Conservation (phyloP, 116 monocot genomes). For the Thalassia testudinum region DNA sequence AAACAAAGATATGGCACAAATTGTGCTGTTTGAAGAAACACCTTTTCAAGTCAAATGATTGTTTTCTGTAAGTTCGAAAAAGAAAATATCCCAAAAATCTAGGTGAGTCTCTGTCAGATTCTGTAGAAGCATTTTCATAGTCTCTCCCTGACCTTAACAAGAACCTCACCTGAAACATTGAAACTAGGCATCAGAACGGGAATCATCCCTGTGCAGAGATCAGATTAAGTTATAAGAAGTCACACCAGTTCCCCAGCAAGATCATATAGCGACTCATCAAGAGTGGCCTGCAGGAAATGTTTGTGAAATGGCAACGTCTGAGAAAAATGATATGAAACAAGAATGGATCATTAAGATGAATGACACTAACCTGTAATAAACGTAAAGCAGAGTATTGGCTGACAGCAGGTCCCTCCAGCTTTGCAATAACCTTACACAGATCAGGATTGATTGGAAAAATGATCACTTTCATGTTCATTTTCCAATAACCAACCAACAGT, state of each 20-base stretch:
- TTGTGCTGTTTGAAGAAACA: not conserved
- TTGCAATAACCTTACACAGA: conserved; percentile 84
- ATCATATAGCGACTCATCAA: conserved; percentile 94
- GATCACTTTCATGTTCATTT: too few species aligned
- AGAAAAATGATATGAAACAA: not conserved
- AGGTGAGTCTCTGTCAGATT: conserved; percentile 75
- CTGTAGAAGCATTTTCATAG: conserved; percentile 61
- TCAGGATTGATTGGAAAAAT: not conserved
- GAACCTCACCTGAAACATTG: conserved; percentile 61
- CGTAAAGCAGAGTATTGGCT: conserved; percentile 99
- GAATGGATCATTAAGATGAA: too few species aligned
- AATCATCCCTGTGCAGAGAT: not conserved
- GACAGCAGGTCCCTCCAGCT: conserved; percentile 97
- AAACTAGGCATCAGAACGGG: not conserved
- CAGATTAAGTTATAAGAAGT: not conserved
- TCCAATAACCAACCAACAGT: too few species aligned
- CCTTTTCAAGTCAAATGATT: conserved; percentile 85
- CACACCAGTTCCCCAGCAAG: conserved; percentile 99
- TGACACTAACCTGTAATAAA: conserved; percentile 60
- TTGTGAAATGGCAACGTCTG: not conserved
- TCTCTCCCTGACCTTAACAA: conserved; percentile 94
- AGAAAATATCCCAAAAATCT: conserved; percentile 88
- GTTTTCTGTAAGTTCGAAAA: conserved; percentile 57
- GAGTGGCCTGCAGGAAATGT: conserved; percentile 65
- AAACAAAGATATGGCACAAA: not conserved